Evolutionary conservation across 2,329 filamentous ascomycete genomes (phyloP).

Genomic region (Ophiostoma tasmaniense): DNA sequence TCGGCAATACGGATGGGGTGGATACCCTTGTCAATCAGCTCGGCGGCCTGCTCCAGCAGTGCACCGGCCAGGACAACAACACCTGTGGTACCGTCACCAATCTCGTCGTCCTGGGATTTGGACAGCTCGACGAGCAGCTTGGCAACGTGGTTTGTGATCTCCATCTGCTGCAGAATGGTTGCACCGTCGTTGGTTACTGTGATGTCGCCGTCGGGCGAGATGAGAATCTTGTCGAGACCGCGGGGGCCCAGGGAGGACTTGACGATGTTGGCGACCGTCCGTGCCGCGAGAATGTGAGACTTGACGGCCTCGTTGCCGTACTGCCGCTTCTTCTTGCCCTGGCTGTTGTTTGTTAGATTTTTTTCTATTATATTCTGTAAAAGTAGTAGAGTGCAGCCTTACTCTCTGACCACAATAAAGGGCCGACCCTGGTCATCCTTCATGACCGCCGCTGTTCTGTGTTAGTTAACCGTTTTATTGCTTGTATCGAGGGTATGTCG

Average conservation of each 20-base stretch:
- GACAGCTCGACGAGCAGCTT: slow-evolving; percentile 95
- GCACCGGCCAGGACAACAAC: slow-evolving; percentile 94
- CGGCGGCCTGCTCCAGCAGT: slow-evolving; percentile 89
- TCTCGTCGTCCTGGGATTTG: slow-evolving; percentile 98
- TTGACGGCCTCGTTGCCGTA: slow-evolving; percentile 97
- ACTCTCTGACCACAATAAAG: slow-evolving; percentile 98
- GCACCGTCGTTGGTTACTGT: slow-evolving; percentile 98
- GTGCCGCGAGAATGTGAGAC: slow-evolving; percentile 91
- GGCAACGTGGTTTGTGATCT: slow-evolving; percentile 96
- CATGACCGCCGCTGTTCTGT: slow-evolving; percentile 56
- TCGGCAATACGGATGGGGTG: slow-evolving; percentile 98
- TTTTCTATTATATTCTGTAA: background rate
- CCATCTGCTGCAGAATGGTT: slow-evolving; percentile 96
- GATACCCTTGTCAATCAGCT: slow-evolving; percentile 98
- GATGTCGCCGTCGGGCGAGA: slow-evolving; percentile 96
- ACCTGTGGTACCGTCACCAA: slow-evolving; percentile 95
- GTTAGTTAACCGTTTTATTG: slow-evolving; percentile 10
- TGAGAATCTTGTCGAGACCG: slow-evolving; percentile 97
- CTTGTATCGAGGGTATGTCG: background rate
- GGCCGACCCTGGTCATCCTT: slow-evolving; percentile 96
- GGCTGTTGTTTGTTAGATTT: slow-evolving; percentile 42
- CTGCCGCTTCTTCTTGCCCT: slow-evolving; percentile 95
- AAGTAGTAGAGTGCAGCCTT: slow-evolving; percentile 33
- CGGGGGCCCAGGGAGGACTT: slow-evolving; percentile 93
- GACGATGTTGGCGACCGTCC: slow-evolving; percentile 93